phyloP scores from a whole-genome alignment of 164 flowering plant genomes.

The Amborella trichopoda region DNA sequence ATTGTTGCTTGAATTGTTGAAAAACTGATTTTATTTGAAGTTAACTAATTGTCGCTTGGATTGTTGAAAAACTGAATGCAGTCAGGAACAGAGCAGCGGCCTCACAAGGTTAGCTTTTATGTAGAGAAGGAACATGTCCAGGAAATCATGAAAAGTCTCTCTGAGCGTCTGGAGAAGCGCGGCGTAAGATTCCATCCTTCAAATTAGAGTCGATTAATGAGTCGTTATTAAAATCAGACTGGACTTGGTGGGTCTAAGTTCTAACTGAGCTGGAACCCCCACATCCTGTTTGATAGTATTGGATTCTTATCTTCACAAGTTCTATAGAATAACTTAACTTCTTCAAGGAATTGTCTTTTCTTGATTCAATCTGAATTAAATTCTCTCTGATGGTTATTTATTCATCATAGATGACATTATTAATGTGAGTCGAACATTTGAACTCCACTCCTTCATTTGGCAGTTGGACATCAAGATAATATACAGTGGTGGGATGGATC shows the following conservation, averaged over 20 bases:
- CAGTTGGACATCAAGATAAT: conserved; percentile 11
- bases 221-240: not conserved
- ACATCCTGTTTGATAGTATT: not conserved
- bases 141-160: conserved; percentile 50
- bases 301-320: not conserved
- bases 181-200: conserved; percentile 56
- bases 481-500: conserved; percentile 73
- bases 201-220: not conserved
- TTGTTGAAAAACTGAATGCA: conserved; percentile 18
- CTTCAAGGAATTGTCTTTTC: not conserved
- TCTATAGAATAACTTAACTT: not conserved
- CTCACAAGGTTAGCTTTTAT: conserved; percentile 91
- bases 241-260: too few species aligned
- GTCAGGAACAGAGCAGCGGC: conserved; percentile 83
- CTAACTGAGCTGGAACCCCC: not conserved
- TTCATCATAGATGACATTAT: too few species aligned
- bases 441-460: too few species aligned
- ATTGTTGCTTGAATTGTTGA: not conserved
- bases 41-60: too few species aligned
- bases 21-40: too few species aligned
- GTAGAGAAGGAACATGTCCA: conserved; percentile 67
- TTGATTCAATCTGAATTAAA: too few species aligned
- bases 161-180: conserved; percentile 40
- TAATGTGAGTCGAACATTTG: too few species aligned
- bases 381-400: too few species aligned